Percentiles rank a stretch among this genome's conserved stretches.
Conservation (phyloP, 495 filamentous ascomycete species). For the Neurospora tetrasperma region DNA sequence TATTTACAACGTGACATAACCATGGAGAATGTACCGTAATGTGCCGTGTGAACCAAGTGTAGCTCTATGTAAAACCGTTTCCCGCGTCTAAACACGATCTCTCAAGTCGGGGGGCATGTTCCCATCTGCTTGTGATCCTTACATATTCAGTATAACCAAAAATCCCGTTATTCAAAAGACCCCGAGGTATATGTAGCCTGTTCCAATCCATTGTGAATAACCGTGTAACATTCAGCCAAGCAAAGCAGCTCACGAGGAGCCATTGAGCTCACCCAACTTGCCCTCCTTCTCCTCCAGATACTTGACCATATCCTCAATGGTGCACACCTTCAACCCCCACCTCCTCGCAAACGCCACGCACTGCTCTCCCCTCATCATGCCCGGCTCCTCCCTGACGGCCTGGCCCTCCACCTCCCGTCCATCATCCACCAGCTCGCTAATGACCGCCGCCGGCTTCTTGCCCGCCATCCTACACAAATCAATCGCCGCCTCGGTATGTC, state of each 20-base stretch:
- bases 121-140: not conserved
- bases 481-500: constrained; percentile 88
- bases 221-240: not conserved
- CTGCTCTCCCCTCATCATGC: constrained; percentile 88
- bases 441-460: constrained; percentile 64
- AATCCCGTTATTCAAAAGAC: not conserved
- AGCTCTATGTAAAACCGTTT: not conserved
- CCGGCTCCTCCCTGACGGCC: constrained; percentile 48
- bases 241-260: constrained; percentile 13
- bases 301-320: constrained; percentile 79
- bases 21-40: not conserved
- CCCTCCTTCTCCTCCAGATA: constrained; percentile 63
- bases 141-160: not conserved
- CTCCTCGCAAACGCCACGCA: constrained; percentile 79
- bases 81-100: not conserved
- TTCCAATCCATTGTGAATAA: not conserved
- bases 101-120: not conserved
- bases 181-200: not conserved
- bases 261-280: constrained; percentile 31
- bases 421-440: constrained; percentile 78
- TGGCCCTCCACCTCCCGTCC: constrained; percentile 52
- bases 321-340: constrained; percentile 89
- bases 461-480: constrained; percentile 79
- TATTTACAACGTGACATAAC: not conserved
- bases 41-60: not conserved